These are phyloP conservation scores for Candida dajiaensis DNA, from an alignment of 805 yeast genomes.

Conservation along the genomic window DNA sequence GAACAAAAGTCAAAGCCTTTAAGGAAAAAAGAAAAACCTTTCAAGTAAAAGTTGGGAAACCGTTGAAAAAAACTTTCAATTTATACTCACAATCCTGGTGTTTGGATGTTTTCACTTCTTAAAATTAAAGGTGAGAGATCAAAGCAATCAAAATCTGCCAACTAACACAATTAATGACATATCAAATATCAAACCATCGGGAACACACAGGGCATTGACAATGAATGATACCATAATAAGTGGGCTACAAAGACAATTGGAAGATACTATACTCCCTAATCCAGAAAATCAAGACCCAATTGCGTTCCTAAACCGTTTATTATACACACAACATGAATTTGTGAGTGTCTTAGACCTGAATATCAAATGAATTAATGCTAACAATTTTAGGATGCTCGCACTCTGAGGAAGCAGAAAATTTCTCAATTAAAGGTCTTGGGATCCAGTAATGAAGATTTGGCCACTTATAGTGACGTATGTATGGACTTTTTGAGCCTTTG, in stretches of 20 bases:
- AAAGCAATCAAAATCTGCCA: too few species aligned
- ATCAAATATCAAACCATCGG: too few species aligned
- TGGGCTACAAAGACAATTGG: neutral
- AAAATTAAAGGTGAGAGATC: too few species aligned
- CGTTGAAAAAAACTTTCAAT: neutral
- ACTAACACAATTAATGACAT: too few species aligned
- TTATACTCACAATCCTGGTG: neutral
- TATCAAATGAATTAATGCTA: neutral
- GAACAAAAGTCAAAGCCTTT: neutral
- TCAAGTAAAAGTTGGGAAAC: neutral
- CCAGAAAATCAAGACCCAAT: conserved; percentile 1
- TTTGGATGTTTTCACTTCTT: neutral
- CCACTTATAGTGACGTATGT: conserved; percentile 8
- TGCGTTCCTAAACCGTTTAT: conserved; percentile 7
- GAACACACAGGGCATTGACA: neutral
- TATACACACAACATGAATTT: conserved; percentile 9
- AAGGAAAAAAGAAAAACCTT: too few species aligned
- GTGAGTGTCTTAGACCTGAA: conserved; percentile 2
- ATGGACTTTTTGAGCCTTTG: neutral
- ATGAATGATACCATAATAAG: neutral
- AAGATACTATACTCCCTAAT: conserved; percentile 1
- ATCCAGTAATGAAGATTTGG: neutral
- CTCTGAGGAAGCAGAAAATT: neutral
- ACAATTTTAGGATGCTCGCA: neutral
- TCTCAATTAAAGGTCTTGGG: neutral